Evolutionary conservation across 2,329 filamentous ascomycete species (phyloP), one percentile per base, ranked within the genome.

Genomic region (Lachnum nothofagi): DNA sequence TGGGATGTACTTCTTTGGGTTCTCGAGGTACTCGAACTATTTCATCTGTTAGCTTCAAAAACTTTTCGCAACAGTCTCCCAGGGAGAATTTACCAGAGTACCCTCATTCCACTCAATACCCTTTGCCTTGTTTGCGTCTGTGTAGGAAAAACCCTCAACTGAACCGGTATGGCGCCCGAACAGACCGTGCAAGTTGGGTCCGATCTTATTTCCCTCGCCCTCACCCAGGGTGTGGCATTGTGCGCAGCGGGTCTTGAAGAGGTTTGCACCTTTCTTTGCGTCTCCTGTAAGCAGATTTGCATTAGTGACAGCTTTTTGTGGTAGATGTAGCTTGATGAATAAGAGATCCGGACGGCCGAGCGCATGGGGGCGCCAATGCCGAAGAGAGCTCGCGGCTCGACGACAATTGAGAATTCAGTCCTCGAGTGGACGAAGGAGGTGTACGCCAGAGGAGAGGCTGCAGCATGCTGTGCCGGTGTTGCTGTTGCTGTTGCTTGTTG

Each of bases 1-100:
- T 64, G 93, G 93, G 61, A 98, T 96, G 84, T 91, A 98, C 83
- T 97, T 97, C 86, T 98, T 98, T 77, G 93, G 93, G 86, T 97
- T 97, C 83, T 98, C 93, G 68, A 98, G 91, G 85, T 98, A 98
- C 62, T 85, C 81, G 76, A 95, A 97, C 88, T 91, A 49, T 24
- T 23, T 8, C 20, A 14, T 24, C 17, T 31, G 12, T 31, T 35
- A 27, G 42, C 14, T 9, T 12, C 17, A 29, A 17, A 12, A 12
- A 16, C 10, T 16, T 14, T n/a, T 14, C 27, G 27, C 39, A 17
- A 35, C 19, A 8, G 17, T n/a, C 23, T 43, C n/a, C n/a, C 16
- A 20, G 27, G 23, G 16, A 12, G 17, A 46, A 69, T 80, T 51
- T 80, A 91, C 87, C 65, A 98, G 82, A 73, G 88, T 86, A 60